Base-by-base conservation (phyloP, 2,329 filamentous ascomycete genomes). In the Colletotrichum eleusines region DNA sequence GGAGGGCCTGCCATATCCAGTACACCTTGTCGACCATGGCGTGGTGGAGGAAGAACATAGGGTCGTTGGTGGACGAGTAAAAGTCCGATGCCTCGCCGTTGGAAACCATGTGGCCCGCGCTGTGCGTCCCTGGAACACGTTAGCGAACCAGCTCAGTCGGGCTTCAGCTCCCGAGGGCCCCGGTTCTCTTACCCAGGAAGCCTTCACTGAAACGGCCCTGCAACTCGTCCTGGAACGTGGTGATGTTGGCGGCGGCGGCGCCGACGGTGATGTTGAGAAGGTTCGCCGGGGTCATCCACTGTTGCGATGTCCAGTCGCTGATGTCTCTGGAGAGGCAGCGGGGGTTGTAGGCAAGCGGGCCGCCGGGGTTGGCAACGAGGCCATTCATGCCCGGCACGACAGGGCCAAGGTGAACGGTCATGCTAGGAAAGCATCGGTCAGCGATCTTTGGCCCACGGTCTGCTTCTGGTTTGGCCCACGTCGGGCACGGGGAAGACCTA, bases 221-320 rank as follows among this genome's bases (percentile, higher is more conserved):
- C 0, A 79, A 73, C 23, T 76, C 75, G 55, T 76, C 76, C 73
- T 83, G 78, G 74, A 83, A 83, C 2, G 69, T 63, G 11, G 53
- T 55, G 54, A 83, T 78, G 57, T 78, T 75, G 0, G 66, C 54
- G 11, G 72, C 70, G 28, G 78, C 78, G 12, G 50, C 35, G 18
- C 62, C 61, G 1, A 77, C 67, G 18, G 59, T 75, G 0, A 50
- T 23, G 0, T 72, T 77, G 9, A 75, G 33, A 11, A 77, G 64
- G 57, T 78, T 77, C 18, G 26, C 54, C 0, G 71, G 18, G 0
- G 72, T 77, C 62, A 76, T 66, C 73, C 72, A 76, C 12, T 59
- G 68, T 9, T 73, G 71, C 18, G 75, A 59, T 31, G 53, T 42
- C 50, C 53, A 73, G 28, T 61, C 71, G 31, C 75, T 77, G 9